Evolutionary conservation across 2,329 filamentous ascomycete genomes (phyloP), one percentile per base, ranked within the genome.

Genomic region (Alternaria tenuissima): DNA sequence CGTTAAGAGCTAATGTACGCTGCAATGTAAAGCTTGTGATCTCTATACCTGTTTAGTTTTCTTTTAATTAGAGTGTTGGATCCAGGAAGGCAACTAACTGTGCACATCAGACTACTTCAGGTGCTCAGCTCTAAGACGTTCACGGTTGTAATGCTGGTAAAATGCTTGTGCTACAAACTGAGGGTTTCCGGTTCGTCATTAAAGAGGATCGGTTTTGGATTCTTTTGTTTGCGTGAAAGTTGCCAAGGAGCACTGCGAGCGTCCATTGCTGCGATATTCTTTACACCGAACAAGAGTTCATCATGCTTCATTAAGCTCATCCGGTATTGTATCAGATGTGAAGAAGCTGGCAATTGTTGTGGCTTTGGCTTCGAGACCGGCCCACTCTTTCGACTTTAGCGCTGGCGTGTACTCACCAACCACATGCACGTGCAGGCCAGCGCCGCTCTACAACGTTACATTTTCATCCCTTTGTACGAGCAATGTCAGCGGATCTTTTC

Each of bases 401-500:
- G 67, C 30, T 56, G 48, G 28, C 57, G 57, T 62, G 52, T 48
- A 59, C 61, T 67, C 66, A 52, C 52, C 51, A 47, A 57, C 54
- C 59, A 30, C 28, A 30, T 30, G 28, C 28, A 44, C 62, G 56
- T 62, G 3, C 46, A 49, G 34, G 46, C 48, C 57, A 51, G 46
- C 61, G 34, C 61, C 52, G 55, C 51, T 57, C 42, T 36, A 58
- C 56, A 55, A 53, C 57, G 52, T 59, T 52, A 66, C 44, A 32
- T 32, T 22, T 49, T 16, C 41, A 20, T 32, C 28, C 44, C 42
- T 34, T 47, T 51, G 18, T 52, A 32, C 18, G 60, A 57, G 38
- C 59, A 55, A 78, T 78, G 75, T 78, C 75, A 32, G 75, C 75
- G 22, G 75, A 78, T 48, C 68, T 78, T 14, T 78, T 78, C 39